A percentile compares a stretch with the other conserved stretches of the same genome.
Conservation (phyloP, 2,329 filamentous ascomycete species). For the Fusarium equiseti region DNA sequence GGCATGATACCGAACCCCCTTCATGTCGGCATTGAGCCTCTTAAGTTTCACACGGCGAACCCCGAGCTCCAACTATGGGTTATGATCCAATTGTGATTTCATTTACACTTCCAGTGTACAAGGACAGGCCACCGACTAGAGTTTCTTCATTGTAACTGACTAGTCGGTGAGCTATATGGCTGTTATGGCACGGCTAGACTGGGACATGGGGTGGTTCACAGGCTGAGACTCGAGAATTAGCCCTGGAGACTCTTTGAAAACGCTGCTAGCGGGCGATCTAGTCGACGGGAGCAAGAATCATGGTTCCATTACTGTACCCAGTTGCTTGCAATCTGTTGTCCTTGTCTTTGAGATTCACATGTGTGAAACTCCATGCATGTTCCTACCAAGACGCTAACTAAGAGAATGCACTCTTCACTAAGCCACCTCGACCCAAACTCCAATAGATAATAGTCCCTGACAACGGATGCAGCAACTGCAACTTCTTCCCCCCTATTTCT, state of each 20-base stretch:
- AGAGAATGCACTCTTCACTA: background rate
- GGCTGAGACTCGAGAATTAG: slow-evolving; percentile 23
- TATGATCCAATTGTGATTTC: slow-evolving; percentile 7
- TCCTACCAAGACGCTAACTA: background rate
- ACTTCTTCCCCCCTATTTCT: slow-evolving; percentile 21
- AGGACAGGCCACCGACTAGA: slow-evolving; percentile 14
- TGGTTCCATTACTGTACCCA: background rate
- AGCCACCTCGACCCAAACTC: background rate
- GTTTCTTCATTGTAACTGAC: background rate
- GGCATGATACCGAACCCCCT: slow-evolving; percentile 14
- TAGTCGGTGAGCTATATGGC: slow-evolving; percentile 9
- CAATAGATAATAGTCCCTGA: background rate
- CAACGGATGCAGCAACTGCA: background rate
- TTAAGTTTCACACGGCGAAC: slow-evolving; percentile 29
- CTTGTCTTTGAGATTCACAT: background rate
- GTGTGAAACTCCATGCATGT: background rate
- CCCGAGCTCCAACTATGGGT: slow-evolving; percentile 21
- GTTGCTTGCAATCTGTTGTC: background rate
- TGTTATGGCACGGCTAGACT: slow-evolving; percentile 3
- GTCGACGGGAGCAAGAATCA: slow-evolving; percentile 12
- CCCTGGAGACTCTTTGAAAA: background rate
- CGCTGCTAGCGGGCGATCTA: slow-evolving; percentile 27
- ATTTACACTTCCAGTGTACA: slow-evolving; percentile 5
- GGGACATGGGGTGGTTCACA: slow-evolving; percentile 2
- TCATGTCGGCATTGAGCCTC: slow-evolving; percentile 23